A percentile compares a stretch with the other conserved stretches of the same genome.
phyloP scores from a whole-genome alignment of 2,329 filamentous ascomycete genomes.

The Phaeoacremonium minimum region DNA sequence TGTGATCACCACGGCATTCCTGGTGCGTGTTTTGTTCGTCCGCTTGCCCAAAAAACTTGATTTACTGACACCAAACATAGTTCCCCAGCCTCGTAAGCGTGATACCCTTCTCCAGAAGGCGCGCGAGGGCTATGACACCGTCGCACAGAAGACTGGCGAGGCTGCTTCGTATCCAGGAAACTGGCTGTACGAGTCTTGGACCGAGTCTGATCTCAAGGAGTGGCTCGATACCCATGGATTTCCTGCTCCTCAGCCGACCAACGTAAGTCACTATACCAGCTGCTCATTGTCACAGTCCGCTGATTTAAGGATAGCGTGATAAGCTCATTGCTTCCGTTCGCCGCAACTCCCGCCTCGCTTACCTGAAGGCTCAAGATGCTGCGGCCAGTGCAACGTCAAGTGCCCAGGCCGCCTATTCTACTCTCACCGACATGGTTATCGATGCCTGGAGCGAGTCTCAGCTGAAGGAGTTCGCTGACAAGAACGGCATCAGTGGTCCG shows the following conservation, averaged over 20 bases:
- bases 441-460: constrained; percentile 85
- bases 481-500: constrained; percentile 67
- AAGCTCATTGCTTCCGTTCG: constrained; percentile 85
- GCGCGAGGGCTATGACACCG: constrained; percentile 74
- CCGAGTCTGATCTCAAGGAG: constrained; percentile 87
- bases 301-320: constrained; percentile 67
- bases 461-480: constrained; percentile 89
- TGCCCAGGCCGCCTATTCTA: constrained; percentile 66
- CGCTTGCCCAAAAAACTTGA: neutral
- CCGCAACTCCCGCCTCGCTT: constrained; percentile 81
- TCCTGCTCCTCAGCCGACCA: constrained; percentile 77
- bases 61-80: constrained; percentile 25
- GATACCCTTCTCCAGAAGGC: constrained; percentile 75
- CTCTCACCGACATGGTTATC: constrained; percentile 77
- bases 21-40: constrained; percentile 29
- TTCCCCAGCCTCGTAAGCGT: constrained; percentile 80
- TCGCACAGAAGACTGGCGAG: constrained; percentile 72
- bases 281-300: too few relatives aligned
- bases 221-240: constrained; percentile 89
- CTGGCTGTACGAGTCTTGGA: constrained; percentile 91
- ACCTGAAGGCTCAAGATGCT: constrained; percentile 60
- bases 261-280: constrained; percentile 32
- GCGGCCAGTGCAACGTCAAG: constrained; percentile 58
- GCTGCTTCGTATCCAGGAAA: constrained; percentile 84
- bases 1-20: constrained; percentile 85